A percentile compares a stretch with the other conserved stretches of the same genome.
phyloP scores from a whole-genome alignment of 768 basidiomycete species.

The Boletus sp. region DNA sequence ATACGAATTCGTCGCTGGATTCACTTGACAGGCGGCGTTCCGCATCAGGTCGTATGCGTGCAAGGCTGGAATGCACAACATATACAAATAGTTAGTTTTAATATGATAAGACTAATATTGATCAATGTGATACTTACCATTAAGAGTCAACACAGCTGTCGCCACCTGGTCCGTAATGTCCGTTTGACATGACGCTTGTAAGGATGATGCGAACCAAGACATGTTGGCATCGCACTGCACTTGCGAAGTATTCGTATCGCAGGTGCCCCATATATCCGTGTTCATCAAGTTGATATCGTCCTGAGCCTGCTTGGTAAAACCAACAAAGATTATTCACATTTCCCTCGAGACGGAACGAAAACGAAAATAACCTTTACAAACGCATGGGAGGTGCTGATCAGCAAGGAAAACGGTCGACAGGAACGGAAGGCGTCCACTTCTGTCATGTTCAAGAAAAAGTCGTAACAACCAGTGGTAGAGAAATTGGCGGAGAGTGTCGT shows the following conservation, averaged over 20 bases:
- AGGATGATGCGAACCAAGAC: slow-evolving; percentile 52
- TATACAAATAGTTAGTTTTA: neutral
- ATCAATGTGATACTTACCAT: slow-evolving; percentile 40
- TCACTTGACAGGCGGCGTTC: slow-evolving; percentile 54
- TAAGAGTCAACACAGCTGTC: slow-evolving; percentile 53
- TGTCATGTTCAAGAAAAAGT: slow-evolving; percentile 79
- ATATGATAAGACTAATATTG: neutral
- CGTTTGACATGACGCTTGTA: slow-evolving; percentile 50
- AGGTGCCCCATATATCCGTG: slow-evolving; percentile 73
- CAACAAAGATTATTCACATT: neutral
- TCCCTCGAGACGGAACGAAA: neutral
- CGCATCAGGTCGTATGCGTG: slow-evolving; percentile 63
- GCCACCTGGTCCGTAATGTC: slow-evolving; percentile 56
- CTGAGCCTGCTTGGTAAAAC: slow-evolving; percentile 52
- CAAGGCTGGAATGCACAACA: slow-evolving; percentile 43
- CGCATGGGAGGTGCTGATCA: slow-evolving; percentile 51
- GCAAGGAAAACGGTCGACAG: slow-evolving; percentile 76
- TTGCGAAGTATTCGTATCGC: slow-evolving; percentile 53
- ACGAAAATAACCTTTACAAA: slow-evolving; percentile 52
- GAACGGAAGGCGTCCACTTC: slow-evolving; percentile 53
- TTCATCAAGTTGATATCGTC: slow-evolving; percentile 62
- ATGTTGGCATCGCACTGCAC: slow-evolving; percentile 66
- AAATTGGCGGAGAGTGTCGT: slow-evolving; percentile 63
- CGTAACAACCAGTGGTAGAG: slow-evolving; percentile 58
- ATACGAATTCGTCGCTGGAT: slow-evolving; percentile 61